A percentile compares a stretch with the other conserved stretches of the same genome.
Conservation (phyloP, 2,329 filamentous ascomycete genomes). For the Aspergillus thermomutatus region DNA sequence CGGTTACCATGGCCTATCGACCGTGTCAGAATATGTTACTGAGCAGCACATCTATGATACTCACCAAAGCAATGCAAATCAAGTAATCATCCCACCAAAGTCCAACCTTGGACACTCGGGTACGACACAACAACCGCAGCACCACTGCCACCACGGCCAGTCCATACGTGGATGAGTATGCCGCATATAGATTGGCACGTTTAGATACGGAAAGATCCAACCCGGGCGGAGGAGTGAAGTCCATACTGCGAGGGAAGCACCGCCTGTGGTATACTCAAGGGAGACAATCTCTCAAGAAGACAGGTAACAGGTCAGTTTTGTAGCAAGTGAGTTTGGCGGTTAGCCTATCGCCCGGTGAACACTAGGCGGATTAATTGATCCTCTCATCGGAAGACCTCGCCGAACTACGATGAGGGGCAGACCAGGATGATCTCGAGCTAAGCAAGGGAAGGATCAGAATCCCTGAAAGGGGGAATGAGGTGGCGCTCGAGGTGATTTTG, state of each 20-base stretch:
- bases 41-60: background rate
- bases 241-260: background rate
- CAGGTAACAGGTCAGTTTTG: no score
- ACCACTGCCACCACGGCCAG: background rate
- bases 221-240: background rate
- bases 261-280: no score
- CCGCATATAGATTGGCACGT: background rate
- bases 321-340: no score
- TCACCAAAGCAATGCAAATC: background rate
- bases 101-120: background rate
- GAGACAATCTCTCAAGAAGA: no score
- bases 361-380: no score
- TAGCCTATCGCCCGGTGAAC: no score
- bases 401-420: no score
- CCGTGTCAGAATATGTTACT: background rate
- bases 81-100: background rate
- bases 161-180: background rate
- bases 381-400: no score
- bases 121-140: background rate
- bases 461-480: no score
- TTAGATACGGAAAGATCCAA: background rate
- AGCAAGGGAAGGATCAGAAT: no score
- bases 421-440: no score
- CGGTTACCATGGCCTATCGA: background rate
- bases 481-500: no score